Base-by-base conservation (phyloP, 441 rosid genomes). In the Pelargonium citronellum region DNA sequence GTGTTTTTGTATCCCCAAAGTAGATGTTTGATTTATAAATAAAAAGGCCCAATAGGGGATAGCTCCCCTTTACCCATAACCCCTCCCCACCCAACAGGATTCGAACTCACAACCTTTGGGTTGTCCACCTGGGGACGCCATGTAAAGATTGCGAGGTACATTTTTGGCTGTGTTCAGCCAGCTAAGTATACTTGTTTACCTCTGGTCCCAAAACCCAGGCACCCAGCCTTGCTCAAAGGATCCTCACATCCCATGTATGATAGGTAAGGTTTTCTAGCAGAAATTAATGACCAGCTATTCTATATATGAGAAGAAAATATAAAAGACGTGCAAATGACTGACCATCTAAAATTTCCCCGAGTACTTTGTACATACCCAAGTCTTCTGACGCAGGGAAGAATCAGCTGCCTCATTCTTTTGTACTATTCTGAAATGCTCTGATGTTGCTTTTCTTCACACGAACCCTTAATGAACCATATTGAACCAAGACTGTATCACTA, bases 391-490 rank as follows among this genome's bases (percentile, higher is more conserved):
- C 17, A 74, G 68, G 67, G 77, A 62, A 34, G 81, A 73, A 55
- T 55, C 72, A 17, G 79, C 67, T 61, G 83, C 65, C 30, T 3
- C 61, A 16, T 66, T 83, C 60, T 73, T 77, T 37, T 75, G 67
- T 73, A 61, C 70, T 74, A 57, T 68, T 72, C 55, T 77, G 73
- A 73, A 79, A 62, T 10, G 92, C 80, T 74, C 83, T 83, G 60
- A 90, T 69, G 73, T 83, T 84, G 24, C 73, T 79, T 78, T 79
- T 91, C 79, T 89, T 88, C 74, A 87, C 86, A 51, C 91, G 88
- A 74, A 88, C 86, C 71, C 87, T 85, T 61, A 91, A 77, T 87
- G 90, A 91, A 81, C 97, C 97, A 65, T 85, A 87, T 74, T 90
- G 97, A 71, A 94, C 89, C 67, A 91, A 68, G 69, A 90, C 74